Conservation (phyloP, 2,329 filamentous ascomycete species). For the Trichoderma semiorbis region DNA sequence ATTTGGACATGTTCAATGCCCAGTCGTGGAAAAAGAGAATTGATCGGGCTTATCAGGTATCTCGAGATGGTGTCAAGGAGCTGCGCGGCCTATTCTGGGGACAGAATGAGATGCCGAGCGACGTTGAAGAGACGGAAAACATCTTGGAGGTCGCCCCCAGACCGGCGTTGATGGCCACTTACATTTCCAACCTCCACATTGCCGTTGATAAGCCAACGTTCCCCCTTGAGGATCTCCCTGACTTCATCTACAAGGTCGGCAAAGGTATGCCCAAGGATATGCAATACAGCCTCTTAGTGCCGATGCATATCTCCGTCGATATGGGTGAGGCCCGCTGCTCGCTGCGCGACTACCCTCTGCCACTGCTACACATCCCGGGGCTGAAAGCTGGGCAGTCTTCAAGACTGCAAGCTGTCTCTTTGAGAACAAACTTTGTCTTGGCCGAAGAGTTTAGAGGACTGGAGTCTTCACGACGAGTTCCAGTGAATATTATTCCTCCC, state of each 20-base stretch:
- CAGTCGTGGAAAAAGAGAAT: constrained; percentile 92
- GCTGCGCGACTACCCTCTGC: constrained; percentile 88
- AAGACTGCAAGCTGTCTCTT: constrained; percentile 73
- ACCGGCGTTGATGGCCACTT: constrained; percentile 74
- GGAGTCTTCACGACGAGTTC: constrained; percentile 75
- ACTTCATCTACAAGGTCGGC: constrained; percentile 84
- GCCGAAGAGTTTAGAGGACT: constrained; percentile 85
- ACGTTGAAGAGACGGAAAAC: constrained; percentile 76
- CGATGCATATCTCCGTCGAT: constrained; percentile 82
- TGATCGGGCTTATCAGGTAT: constrained; percentile 66
- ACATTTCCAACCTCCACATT: constrained; percentile 82
- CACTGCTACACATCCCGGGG: constrained; percentile 83
- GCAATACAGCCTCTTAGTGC: constrained; percentile 83
- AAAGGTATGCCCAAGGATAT: constrained; percentile 94
- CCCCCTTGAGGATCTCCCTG: constrained; percentile 72
- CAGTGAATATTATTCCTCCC: constrained; percentile 80
- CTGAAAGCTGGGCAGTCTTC: constrained; percentile 77
- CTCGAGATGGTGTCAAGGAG: constrained; percentile 72
- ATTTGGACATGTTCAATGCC: constrained; percentile 75
- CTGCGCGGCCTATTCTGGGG: constrained; percentile 80
- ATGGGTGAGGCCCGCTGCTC: constrained; percentile 88
- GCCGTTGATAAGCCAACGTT: constrained; percentile 91
- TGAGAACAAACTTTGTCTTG: constrained; percentile 90
- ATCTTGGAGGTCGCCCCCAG: constrained; percentile 83
- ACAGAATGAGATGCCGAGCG: constrained; percentile 73